phyloP scores from a whole-genome alignment of 2,329 filamentous ascomycete species.

The Phyllosticta citriasiana region DNA sequence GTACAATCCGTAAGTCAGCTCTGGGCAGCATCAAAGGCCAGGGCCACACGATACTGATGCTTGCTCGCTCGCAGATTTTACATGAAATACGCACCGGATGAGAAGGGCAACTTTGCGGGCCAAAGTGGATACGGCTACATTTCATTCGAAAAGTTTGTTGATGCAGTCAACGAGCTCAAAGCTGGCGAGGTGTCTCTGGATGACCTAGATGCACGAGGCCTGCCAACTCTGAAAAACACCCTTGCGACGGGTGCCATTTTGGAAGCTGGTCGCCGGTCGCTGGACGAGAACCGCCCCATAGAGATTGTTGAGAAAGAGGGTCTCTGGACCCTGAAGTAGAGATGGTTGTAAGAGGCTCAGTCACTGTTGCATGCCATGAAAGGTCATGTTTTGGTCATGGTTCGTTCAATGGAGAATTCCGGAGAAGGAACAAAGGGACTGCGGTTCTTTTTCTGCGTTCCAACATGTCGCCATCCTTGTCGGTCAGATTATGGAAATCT shows the following conservation, averaged over 20 bases:
- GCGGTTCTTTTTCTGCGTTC: too few relatives aligned
- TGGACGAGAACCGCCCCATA: constrained; percentile 73
- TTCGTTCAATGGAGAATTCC: background rate
- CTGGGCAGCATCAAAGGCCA: background rate
- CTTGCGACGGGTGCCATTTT: constrained; percentile 86
- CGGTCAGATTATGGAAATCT: too few relatives aligned
- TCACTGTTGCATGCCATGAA: background rate
- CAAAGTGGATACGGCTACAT: constrained; percentile 90
- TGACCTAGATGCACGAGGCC: constrained; percentile 66
- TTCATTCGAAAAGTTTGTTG: constrained; percentile 91
- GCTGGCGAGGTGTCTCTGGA: constrained; percentile 60
- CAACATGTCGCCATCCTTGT: too few relatives aligned
- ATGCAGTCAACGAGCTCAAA: constrained; percentile 72
- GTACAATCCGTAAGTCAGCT: constrained; percentile 62
- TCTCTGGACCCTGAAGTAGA: constrained; percentile 55
- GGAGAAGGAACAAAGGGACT: too few relatives aligned
- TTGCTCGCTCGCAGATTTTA: constrained; percentile 50
- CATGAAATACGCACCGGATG: constrained; percentile 89
- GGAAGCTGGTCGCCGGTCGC: constrained; percentile 71
- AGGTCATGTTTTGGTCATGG: background rate
- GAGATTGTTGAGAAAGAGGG: constrained; percentile 59
- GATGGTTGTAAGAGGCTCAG: background rate
- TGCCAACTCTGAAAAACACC: constrained; percentile 82
- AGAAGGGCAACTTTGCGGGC: constrained; percentile 87
- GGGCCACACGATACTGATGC: background rate